Evolutionary conservation across 1,284 basidiomycete genomes (phyloP), one percentile per base, ranked within the genome.

Genomic region (Cerrena zonata): DNA sequence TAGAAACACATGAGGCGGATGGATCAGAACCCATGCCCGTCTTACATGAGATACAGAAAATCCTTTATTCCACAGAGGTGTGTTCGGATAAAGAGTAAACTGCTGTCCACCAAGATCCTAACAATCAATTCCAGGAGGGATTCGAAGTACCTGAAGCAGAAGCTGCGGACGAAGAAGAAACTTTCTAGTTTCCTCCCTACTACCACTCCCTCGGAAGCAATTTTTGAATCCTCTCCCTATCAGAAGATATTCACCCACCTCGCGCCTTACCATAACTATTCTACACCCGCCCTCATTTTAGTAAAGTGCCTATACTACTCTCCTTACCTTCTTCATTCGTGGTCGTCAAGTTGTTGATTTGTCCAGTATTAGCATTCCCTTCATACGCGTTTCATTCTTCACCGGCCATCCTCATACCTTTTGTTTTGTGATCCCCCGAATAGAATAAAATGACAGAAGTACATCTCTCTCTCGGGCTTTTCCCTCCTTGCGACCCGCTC

Each of bases 1-100:
- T 81, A 40, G 87, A 89, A 57, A 67, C 67, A 12, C 72, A 84
- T 15, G 83, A 84, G 56, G 71, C 65, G 3, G 76, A 78, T 13
- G 80, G 77, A 5, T 75, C 77, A 50, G 86, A 91, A 83, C 86
- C 58, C 72, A 77, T 10, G 82, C 85, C 7, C 10, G 41, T 42
- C 1, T 73, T 99, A 51, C 77, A 77, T 54, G 85, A 90, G 60
- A 92, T 99, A 56, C 94, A 98, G 70, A 86, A 87, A 65, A 94
- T 98, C 56, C 72, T 99, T 36, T 99, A 99, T 67, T 87, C 87
- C 19, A 98, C 95, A 12, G 94, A 96, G 82, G 92, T 91, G 56
- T 48, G 78, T 67, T 10, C 26, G n/a, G n/a, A n/a, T n/a, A n/a
- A n/a, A n/a, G n/a, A n/a, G n/a, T n/a, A 42, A 10, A 5, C 5